Evolutionary conservation across 2,329 filamentous ascomycete genomes (phyloP).

Genomic region (Exophiala dermatitidis): DNA sequence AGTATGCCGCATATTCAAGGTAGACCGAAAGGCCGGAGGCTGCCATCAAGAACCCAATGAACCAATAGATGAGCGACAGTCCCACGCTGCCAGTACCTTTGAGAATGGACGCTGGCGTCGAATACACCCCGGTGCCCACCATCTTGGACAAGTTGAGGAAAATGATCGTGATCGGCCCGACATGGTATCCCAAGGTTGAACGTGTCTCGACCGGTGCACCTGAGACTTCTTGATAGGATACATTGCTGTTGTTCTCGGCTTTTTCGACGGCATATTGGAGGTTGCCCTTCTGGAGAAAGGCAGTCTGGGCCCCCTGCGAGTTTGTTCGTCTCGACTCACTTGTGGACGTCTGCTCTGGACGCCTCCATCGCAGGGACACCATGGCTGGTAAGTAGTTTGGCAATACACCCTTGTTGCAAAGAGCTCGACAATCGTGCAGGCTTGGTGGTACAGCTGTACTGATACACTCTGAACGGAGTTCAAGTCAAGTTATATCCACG

Average conservation of each 20-base stretch:
- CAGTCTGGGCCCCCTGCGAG: neutral
- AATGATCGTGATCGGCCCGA: conserved; percentile 50
- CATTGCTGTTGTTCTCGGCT: conserved; percentile 43
- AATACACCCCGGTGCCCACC: conserved; percentile 59
- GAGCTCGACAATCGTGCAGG: neutral
- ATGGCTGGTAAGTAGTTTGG: neutral
- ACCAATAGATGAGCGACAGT: conserved; percentile 57
- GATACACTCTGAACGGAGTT: neutral
- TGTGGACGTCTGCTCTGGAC: neutral
- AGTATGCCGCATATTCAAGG: conserved; percentile 58
- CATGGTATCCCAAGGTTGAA: conserved; percentile 55
- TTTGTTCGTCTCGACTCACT: too few species aligned
- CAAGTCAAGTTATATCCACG: neutral
- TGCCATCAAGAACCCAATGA: conserved; percentile 55
- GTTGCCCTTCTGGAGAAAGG: conserved; percentile 33
- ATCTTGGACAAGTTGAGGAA: conserved; percentile 57
- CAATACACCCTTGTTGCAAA: neutral
- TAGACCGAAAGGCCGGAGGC: conserved; percentile 52
- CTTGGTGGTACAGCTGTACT: neutral
- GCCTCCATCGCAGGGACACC: neutral
- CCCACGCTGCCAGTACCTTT: conserved; percentile 55
- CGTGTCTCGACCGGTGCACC: conserved; percentile 55
- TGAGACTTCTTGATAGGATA: conserved; percentile 53
- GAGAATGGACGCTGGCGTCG: conserved; percentile 53
- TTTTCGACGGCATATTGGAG: conserved; percentile 39